Evolutionary conservation across 768 basidiomycete genomes (phyloP), one percentile per base, ranked within the genome.

Genomic region (Exsudoporus frostii): DNA sequence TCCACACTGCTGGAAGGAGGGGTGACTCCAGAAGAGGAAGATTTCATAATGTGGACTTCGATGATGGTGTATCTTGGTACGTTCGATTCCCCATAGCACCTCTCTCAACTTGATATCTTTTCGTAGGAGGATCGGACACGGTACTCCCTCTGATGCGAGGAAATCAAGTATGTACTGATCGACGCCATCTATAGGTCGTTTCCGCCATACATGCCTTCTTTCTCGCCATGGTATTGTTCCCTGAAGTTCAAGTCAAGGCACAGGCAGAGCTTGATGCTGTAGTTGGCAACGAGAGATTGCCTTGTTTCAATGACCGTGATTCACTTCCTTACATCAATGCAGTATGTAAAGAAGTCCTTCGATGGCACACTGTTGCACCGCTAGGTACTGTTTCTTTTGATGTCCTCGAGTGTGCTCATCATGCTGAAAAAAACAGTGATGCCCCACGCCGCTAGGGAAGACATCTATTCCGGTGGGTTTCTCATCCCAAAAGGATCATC

Each of bases 91-190:
- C 4, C 2, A 7, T 20, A 2, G 6, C 9, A n/a, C 2, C 0
- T n/a, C 5, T 34, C 20, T 19, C 6, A 3, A 40, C 3, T n/a
- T 51, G 13, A 54, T 20, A 5, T 14, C n/a, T 17, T 6, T 42
- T 47, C 17, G 4, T 37, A 55, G 65, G 75, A 48, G 79, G 75
- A 9, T 76, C 80, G 0, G 81, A 82, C 55, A 82, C 81, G 44
- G 62, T 61, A 50, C 3, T 6, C 24, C 1, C 15, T 36, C 70
- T 72, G 78, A 4, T 63, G 3, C 76, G 50, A 74, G 71, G 1
- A 56, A 53, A 24, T 64, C 75, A 1, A 78, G 14, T 78, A 1
- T 68, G 33, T 7, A 0, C 11, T 44, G 11, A 50, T 13, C 5
- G 1, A 17, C 2, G 14, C 11, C 9, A 2, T 29, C 61, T 8